These are phyloP conservation scores for Cicer chorassanicum DNA, from an alignment of 306 rosid genomes.

Conservation along the genomic window DNA sequence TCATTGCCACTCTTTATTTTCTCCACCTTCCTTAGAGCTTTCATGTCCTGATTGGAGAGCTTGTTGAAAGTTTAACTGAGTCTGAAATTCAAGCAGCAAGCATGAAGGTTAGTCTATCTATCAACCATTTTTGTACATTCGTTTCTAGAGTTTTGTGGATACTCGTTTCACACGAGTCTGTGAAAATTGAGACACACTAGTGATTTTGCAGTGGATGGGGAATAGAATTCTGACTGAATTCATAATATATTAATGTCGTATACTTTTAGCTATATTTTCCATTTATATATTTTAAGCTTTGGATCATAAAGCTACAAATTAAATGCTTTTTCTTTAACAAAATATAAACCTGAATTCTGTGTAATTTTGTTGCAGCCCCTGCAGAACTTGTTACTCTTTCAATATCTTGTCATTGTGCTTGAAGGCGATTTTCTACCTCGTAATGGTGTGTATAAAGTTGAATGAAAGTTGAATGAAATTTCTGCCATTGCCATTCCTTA, in stretches of 20 bases:
- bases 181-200: neutral
- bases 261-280: constrained; percentile 25
- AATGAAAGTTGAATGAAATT: constrained; percentile 51
- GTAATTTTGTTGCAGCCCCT: constrained; percentile 60
- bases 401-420: constrained; percentile 70
- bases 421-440: constrained; percentile 81
- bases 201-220: constrained; percentile 2
- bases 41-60: constrained; percentile 67
- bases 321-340: neutral
- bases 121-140: constrained; percentile 25
- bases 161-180: neutral
- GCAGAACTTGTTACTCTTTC: constrained; percentile 73
- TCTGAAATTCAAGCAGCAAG: constrained; percentile 55
- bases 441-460: constrained; percentile 59
- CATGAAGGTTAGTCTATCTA: constrained; percentile 58
- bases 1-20: constrained; percentile 31
- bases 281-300: constrained; percentile 7
- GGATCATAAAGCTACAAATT: constrained; percentile 14
- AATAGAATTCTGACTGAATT: neutral
- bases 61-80: constrained; percentile 56
- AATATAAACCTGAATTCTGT: constrained; percentile 18
- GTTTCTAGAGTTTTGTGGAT: constrained; percentile 10
- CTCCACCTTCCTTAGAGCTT: constrained; percentile 56
- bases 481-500: constrained; percentile 30
- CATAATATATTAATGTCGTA: constrained; percentile 1